These are phyloP conservation scores for Delphinella strobiligena DNA, from an alignment of 2,329 filamentous ascomycete genomes.

Conservation along the genomic window DNA sequence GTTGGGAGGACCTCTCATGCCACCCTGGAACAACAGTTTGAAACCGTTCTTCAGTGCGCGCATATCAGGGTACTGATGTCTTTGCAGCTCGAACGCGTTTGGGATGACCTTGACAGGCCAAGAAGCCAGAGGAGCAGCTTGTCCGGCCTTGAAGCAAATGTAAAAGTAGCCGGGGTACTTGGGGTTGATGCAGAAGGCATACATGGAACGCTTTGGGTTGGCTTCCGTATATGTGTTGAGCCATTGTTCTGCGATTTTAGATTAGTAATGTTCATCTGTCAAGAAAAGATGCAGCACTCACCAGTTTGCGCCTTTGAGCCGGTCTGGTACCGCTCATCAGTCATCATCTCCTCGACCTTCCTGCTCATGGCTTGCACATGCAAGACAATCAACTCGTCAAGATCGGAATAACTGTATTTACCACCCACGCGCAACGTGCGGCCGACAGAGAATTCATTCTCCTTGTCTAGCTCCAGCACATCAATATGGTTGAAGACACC, in stretches of 20 bases:
- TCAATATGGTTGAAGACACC: slow-evolving; percentile 97
- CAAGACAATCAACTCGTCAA: slow-evolving; percentile 93
- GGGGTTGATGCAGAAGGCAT: slow-evolving; percentile 88
- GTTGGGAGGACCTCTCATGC: neutral
- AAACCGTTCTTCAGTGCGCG: slow-evolving; percentile 91
- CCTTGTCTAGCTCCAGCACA: slow-evolving; percentile 91
- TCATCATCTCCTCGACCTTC: slow-evolving; percentile 94
- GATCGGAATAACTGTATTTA: slow-evolving; percentile 85
- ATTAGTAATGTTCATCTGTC: slow-evolving; percentile 1
- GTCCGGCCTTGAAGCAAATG: slow-evolving; percentile 89
- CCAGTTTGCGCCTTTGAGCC: slow-evolving; percentile 71
- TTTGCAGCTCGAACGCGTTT: slow-evolving; percentile 82
- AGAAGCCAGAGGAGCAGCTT: slow-evolving; percentile 57
- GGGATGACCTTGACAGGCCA: slow-evolving; percentile 88
- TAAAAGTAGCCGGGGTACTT: slow-evolving; percentile 91
- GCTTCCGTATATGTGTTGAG: slow-evolving; percentile 90
- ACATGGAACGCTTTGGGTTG: slow-evolving; percentile 85
- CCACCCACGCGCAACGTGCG: slow-evolving; percentile 73
- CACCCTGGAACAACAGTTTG: slow-evolving; percentile 63
- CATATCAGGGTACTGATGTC: slow-evolving; percentile 88
- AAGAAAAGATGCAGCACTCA: slow-evolving; percentile 39
- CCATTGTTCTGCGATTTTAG: slow-evolving; percentile 63
- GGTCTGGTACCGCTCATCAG: slow-evolving; percentile 85
- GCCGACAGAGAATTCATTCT: slow-evolving; percentile 90
- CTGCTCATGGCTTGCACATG: slow-evolving; percentile 96